Percentiles rank a stretch among this genome's conserved stretches.
Conservation (phyloP, 208 protist species). For the Balamuthia mandrillaris region DNA sequence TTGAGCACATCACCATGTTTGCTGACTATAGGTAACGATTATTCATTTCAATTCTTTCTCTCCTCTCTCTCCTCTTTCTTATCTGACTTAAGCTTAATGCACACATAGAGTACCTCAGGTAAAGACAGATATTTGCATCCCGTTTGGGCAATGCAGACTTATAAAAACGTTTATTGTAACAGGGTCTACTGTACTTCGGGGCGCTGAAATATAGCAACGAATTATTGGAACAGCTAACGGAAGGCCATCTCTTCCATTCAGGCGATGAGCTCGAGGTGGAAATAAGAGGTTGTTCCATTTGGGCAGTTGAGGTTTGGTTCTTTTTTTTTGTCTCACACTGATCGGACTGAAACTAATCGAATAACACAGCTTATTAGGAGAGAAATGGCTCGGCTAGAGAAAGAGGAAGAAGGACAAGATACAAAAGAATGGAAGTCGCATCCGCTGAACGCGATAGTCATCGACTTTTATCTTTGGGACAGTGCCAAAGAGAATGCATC, state of each 20-base stretch:
- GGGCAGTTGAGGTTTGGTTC: slow-evolving; percentile 43
- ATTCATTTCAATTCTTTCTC: too few species aligned
- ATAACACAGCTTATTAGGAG: background rate
- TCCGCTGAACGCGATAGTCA: slow-evolving; percentile 42
- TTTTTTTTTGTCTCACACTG: too few species aligned
- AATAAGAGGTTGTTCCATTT: slow-evolving; percentile 58
- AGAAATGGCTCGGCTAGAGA: background rate
- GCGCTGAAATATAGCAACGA: slow-evolving; percentile 54
- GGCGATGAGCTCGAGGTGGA: slow-evolving; percentile 44
- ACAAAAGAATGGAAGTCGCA: background rate
- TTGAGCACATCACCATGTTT: slow-evolving; percentile 75
- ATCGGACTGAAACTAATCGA: too few species aligned
- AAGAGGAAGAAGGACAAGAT: background rate
- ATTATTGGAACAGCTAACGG: slow-evolving; percentile 33
- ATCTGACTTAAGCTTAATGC: too few species aligned
- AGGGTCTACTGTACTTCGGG: slow-evolving; percentile 61
- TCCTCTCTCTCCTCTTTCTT: too few species aligned
- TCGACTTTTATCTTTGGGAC: slow-evolving; percentile 65
- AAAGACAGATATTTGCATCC: too few species aligned
- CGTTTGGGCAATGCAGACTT: too few species aligned
- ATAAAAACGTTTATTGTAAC: slow-evolving; percentile 43
- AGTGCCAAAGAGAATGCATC: slow-evolving; percentile 45
- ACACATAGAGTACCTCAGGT: too few species aligned
- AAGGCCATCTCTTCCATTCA: background rate
- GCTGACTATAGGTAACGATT: slow-evolving; percentile 71